These are phyloP conservation scores for Incumbomyces delicatus DNA, from an alignment of 2,329 filamentous ascomycete species.

Conservation along the genomic window DNA sequence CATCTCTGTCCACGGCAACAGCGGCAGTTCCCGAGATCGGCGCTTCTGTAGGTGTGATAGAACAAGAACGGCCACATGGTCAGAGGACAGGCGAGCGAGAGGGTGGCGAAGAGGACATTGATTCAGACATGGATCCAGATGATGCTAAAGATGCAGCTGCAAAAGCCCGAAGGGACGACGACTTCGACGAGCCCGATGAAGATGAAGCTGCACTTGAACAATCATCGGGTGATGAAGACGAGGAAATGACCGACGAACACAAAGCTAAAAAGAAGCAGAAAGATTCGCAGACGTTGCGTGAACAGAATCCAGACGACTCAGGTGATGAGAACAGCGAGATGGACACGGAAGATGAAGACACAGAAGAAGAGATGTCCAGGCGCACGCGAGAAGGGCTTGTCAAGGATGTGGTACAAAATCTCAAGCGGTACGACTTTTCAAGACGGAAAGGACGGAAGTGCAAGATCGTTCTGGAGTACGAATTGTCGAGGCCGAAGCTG, in stretches of 20 bases:
- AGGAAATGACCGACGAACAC: slow-evolving; percentile 3
- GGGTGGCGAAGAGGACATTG: slow-evolving; percentile 48
- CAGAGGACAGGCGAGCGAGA: slow-evolving; percentile 39
- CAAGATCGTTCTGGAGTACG: slow-evolving; percentile 73
- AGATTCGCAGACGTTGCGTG: slow-evolving; percentile 13
- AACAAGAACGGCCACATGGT: slow-evolving; percentile 38
- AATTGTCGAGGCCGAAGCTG: slow-evolving; percentile 71
- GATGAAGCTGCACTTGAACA: slow-evolving; percentile 60
- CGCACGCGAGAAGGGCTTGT: slow-evolving; percentile 53
- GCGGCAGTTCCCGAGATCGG: slow-evolving; percentile 71
- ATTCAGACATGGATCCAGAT: slow-evolving; percentile 69
- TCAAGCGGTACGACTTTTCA: slow-evolving; percentile 73
- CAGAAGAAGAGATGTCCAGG: slow-evolving; percentile 27
- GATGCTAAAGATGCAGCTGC: slow-evolving; percentile 46
- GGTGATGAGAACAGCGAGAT: slow-evolving; percentile 11
- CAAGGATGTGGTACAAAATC: slow-evolving; percentile 52
- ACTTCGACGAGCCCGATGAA: slow-evolving; percentile 82
- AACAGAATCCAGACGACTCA: slow-evolving; percentile 18
- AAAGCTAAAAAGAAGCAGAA: slow-evolving; percentile 8
- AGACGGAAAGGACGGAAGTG: slow-evolving; percentile 63
- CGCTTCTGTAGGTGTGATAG: slow-evolving; percentile 47
- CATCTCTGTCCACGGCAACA: slow-evolving; percentile 45
- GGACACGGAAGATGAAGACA: slow-evolving; percentile 35
- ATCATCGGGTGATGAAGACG: slow-evolving; percentile 30
- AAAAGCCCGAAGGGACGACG: slow-evolving; percentile 61